These are phyloP conservation scores for Saccharomyces kudriavzevii DNA, from an alignment of 805 yeast species.

Conservation along the genomic window DNA sequence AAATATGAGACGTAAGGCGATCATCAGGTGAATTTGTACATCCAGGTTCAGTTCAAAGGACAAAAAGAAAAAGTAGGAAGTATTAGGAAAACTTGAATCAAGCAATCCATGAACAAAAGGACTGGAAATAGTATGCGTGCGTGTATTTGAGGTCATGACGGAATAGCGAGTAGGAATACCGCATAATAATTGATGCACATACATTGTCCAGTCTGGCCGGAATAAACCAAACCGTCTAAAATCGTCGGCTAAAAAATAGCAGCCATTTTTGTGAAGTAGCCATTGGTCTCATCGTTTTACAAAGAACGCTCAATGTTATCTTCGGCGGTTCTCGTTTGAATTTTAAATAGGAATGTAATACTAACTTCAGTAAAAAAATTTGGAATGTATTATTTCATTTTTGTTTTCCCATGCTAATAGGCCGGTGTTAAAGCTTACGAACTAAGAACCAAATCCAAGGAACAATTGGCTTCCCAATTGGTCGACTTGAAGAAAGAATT, in stretches of 20 bases:
- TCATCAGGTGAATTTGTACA: background rate
- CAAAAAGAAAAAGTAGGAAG: background rate
- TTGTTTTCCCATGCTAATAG: conserved; percentile 29
- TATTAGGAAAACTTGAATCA: too few relatives aligned
- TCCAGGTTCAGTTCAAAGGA: background rate
- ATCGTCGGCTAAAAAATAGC: background rate
- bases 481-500: conserved; percentile 94
- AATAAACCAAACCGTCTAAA: too few relatives aligned
- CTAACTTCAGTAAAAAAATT: background rate
- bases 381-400: background rate
- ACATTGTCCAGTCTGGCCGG: background rate
- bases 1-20: background rate
- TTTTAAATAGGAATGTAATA: background rate
- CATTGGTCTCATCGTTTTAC: background rate
- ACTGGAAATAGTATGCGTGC: too few relatives aligned
- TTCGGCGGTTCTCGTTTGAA: background rate
- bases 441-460: conserved; percentile 95
- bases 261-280: background rate
- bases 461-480: conserved; percentile 89
- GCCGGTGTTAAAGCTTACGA: conserved; percentile 92
- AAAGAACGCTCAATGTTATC: background rate
- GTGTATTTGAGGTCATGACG: too few relatives aligned
- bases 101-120: too few relatives aligned
- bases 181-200: too few relatives aligned
- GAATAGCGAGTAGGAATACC: too few relatives aligned